Conservation (phyloP, 371 early-diverging fungal genomes). For the Syncephalastrum contaminatum region DNA sequence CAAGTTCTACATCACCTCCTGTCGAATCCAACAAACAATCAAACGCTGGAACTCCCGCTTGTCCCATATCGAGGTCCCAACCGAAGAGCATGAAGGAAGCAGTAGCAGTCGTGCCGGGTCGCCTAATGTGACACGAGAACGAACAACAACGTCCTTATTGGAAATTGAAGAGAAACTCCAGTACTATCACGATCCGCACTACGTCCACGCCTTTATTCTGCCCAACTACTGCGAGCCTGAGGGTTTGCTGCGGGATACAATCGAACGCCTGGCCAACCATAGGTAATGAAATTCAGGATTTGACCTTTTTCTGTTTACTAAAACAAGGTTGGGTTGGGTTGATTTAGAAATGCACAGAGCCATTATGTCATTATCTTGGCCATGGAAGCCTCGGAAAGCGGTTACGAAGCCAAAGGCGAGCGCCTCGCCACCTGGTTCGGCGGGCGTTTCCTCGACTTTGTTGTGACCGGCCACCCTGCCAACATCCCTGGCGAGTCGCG, state of each 20-base stretch:
- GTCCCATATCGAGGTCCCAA: too few relatives aligned
- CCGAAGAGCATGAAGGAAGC: slow-evolving; percentile 2
- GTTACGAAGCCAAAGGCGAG: slow-evolving; percentile 59
- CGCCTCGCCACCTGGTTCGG: slow-evolving; percentile 49
- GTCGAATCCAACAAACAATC: slow-evolving; percentile 31
- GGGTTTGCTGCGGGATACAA: slow-evolving; percentile 42
- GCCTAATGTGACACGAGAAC: slow-evolving; percentile 24
- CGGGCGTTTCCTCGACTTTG: slow-evolving; percentile 45
- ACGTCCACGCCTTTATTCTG: slow-evolving; percentile 56
- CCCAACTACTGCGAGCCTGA: slow-evolving; percentile 66
- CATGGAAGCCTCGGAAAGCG: slow-evolving; percentile 76
- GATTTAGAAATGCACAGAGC: slow-evolving; percentile 34
- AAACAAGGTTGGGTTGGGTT: slow-evolving; percentile 2
- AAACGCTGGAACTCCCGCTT: slow-evolving; percentile 27
- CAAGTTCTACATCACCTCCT: slow-evolving; percentile 39
- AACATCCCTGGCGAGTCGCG: slow-evolving; percentile 71
- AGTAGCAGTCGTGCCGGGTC: slow-evolving; percentile 17
- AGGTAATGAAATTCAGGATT: slow-evolving; percentile 22
- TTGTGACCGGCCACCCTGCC: slow-evolving; percentile 69
- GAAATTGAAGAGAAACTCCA: slow-evolving; percentile 29
- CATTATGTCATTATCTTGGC: slow-evolving; percentile 64
- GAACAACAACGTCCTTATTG: slow-evolving; percentile 16
- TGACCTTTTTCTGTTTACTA: not conserved
- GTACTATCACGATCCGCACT: slow-evolving; percentile 24
- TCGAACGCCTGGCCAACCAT: slow-evolving; percentile 38